Conservation (phyloP, 306 rosid genomes). For the Cicer cuneatum region DNA sequence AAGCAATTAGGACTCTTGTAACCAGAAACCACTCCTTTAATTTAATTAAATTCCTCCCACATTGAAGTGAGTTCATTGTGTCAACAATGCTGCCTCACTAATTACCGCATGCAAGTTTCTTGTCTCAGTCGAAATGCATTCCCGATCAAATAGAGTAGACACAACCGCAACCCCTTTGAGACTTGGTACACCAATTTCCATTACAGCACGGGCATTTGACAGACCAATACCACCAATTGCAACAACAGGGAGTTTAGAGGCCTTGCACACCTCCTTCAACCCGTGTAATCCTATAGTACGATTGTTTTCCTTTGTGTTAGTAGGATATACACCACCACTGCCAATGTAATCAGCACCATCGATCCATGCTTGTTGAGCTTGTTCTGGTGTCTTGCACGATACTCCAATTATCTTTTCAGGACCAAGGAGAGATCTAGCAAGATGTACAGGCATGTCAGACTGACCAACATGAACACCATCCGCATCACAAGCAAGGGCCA, state of each 20-base stretch:
- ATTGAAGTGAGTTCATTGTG: constrained; percentile 41
- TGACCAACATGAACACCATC: constrained; percentile 97
- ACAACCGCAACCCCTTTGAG: constrained; percentile 90
- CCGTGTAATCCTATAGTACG: constrained; percentile 80
- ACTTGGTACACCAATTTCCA: constrained; percentile 67
- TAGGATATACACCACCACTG: constrained; percentile 86
- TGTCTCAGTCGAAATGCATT: constrained; percentile 65
- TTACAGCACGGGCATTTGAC: constrained; percentile 68
- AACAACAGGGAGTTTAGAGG: constrained; percentile 88
- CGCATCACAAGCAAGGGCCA: constrained; percentile 89
- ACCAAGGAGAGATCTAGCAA: constrained; percentile 72
- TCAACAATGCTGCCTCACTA: constrained; percentile 47
- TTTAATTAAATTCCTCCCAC: constrained; percentile 16
- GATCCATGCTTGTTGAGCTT: constrained; percentile 84
- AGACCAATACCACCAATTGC: constrained; percentile 84
- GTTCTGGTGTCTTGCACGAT: constrained; percentile 91
- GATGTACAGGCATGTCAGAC: constrained; percentile 79
- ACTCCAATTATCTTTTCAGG: constrained; percentile 88
- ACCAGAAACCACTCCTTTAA: neutral
- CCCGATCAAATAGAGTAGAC: constrained; percentile 83
- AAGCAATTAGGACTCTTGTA: neutral
- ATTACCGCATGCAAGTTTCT: constrained; percentile 62
- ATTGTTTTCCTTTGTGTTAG: constrained; percentile 79
- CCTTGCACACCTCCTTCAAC: constrained; percentile 62
- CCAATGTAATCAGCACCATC: constrained; percentile 91